Evolutionary conservation across 2,329 filamentous ascomycete genomes (phyloP), one percentile per base, ranked within the genome.

Genomic region (Trichophyton rubrum): DNA sequence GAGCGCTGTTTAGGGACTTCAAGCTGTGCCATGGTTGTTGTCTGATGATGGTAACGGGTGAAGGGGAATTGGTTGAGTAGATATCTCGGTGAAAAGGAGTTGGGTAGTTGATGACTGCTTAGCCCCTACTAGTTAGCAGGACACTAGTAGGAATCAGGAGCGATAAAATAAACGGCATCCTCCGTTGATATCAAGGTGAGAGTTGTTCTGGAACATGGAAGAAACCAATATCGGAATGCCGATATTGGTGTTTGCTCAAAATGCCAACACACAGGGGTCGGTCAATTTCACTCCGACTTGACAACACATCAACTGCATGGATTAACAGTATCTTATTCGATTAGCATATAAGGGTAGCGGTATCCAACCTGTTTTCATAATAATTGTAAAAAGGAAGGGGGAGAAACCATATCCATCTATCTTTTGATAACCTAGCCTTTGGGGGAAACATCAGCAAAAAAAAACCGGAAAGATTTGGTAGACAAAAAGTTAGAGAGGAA

Each of bases 161-260:
- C 15, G 15, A 17, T 17, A n/a, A 43, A 51, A 15, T 11, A 55
- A 15, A 55, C 51, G 51, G 51, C 51, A 33, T 55, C 51, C 17
- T 20, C 51, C 51, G 51, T 55, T 6, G n/a, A 11, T 9, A 7
- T 35, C 15, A 35, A 20, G 13, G 45, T 35, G 15, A 27, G 20
- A 35, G 15, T 5, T 55, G 35, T 27, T 17, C 33, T 35, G 27
- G 51, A 30, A 55, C 8, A 20, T 17, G 30, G 7, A n/a, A 5
- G 27, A 55, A 35, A 55, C 13, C 27, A 55, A 55, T 55, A 55
- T 55, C 51, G 33, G 33, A 9, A 15, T n/a, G 33, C 24, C n/a
- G 27, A 55, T 55, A 55, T 55, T 35, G 24, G 24, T 55, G 51
- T 55, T 55, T 55, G 51, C 45, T 51, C 45, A n/a, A 51, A 13